Evolutionary conservation across 2,329 filamentous ascomycete genomes (phyloP), one percentile per base, ranked within the genome.

Genomic region (Berkeleyomyces rouxiae): DNA sequence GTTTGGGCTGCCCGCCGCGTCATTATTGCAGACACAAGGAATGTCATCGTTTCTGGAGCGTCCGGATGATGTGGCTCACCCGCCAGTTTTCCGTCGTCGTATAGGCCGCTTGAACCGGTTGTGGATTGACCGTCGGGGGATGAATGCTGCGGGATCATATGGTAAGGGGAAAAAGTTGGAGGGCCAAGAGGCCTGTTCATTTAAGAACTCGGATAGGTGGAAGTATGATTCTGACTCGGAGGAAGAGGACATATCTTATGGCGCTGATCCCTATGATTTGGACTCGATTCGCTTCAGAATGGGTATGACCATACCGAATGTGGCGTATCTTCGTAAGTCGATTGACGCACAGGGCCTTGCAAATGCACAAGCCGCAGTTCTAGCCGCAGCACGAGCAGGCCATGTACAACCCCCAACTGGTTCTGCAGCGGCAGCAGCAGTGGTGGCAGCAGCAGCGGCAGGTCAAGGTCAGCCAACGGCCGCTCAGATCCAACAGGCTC

Each of bases 171-270:
- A 58, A 16, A n/a, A 53, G 13, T 39, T 13, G 36, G 13, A 59
- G 33, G 23, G 43, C 9, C 23, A 7, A 31, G 47, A 73, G 7
- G 31, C 49, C 23, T 13, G 49, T 37, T 53, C 49, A 33, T 53
- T 53, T 53, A n/a, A 53, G 33, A 71, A 79, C 63, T 75, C 74
- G 36, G 88, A 92, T 70, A 82, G 85, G 65, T 96, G 87, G 81
- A 95, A 90, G 74, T 95, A 89, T 74, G 89, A 95, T 70, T 84
- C 86, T 36, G 88, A 95, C 68, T 85, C 86, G 36, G 88, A 95
- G 68, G 88, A 90, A 65, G 89, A 92, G 67, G 89, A 95, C 57
- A 87, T 91, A 61, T 82, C 85, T 65, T 90, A 90, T 75, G 81
- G 85, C 62, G 79, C 91, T 64, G 90, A 96, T 70, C 87, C 86